These are phyloP conservation scores for Eucalyptus viminalis DNA, from an alignment of 345 rosid genomes.

Conservation along the genomic window DNA sequence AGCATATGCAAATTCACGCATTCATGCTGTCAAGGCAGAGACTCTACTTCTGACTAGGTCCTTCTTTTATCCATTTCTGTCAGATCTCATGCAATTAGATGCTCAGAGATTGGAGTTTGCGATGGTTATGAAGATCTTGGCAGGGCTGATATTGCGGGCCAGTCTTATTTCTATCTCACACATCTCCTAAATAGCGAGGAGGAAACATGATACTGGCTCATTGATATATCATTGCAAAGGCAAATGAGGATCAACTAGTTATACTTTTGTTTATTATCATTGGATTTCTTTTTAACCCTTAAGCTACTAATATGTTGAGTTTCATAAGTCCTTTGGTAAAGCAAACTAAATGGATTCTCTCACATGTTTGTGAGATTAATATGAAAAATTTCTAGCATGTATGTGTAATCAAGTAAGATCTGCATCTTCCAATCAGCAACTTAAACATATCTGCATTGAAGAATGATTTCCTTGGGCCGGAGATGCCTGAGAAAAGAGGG, in stretches of 20 bases:
- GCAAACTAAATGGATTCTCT: not conserved
- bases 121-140: not conserved
- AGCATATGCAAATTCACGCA: conserved; percentile 51
- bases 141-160: not conserved
- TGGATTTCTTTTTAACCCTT: not conserved
- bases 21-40: conserved; percentile 56
- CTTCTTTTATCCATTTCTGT: not conserved
- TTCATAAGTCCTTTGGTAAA: not conserved
- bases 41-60: conserved; percentile 53
- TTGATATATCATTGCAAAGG: not conserved
- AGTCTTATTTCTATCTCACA: not conserved
- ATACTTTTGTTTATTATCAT: not conserved
- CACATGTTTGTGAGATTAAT: not conserved
- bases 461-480: not conserved
- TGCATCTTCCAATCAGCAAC: not conserved
- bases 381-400: not conserved
- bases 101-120: not conserved
- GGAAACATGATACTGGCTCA: not conserved
- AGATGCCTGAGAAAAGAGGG: not conserved
- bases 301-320: not conserved
- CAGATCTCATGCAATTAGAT: not conserved
- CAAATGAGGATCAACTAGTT: not conserved
- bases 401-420: not conserved
- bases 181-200: not conserved
- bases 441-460: not conserved